phyloP scores from a whole-genome alignment of 805 yeast species.

The Pichia rugopelliculosa region DNA sequence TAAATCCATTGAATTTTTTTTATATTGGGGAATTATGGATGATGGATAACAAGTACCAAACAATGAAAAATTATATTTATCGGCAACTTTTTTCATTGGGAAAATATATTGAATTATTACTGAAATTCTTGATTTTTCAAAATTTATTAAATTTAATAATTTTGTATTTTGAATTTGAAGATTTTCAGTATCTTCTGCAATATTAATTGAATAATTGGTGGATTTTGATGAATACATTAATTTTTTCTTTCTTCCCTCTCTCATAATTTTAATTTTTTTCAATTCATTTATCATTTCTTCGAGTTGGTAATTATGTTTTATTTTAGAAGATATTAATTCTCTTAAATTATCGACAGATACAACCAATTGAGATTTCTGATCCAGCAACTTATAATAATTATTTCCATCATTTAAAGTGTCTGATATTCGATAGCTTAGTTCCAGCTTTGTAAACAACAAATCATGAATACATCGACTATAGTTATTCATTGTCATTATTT shows the following conservation, averaged over 20 bases:
- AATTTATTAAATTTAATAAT: slow-evolving; percentile 7
- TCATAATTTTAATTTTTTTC: background rate
- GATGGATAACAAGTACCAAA: slow-evolving; percentile 27
- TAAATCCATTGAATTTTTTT: background rate
- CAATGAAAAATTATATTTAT: slow-evolving; percentile 25
- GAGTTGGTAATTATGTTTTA: background rate
- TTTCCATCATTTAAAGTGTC: background rate
- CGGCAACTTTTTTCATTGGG: slow-evolving; percentile 23
- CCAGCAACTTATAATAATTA: background rate
- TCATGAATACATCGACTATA: slow-evolving; percentile 32
- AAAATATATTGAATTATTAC: slow-evolving; percentile 23
- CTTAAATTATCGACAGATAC: background rate
- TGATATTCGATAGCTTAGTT: slow-evolving; percentile 8
- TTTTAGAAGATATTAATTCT: background rate
- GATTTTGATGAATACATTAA: slow-evolving; percentile 2
- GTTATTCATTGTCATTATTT: slow-evolving; percentile 35
- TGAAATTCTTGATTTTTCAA: slow-evolving; percentile 23
- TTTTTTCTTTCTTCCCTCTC: background rate
- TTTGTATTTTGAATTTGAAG: slow-evolving; percentile 1
- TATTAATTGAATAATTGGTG: background rate
- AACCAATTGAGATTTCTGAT: background rate
- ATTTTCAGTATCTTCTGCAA: background rate
- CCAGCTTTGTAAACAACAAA: slow-evolving; percentile 16
- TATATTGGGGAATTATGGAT: slow-evolving; percentile 4
- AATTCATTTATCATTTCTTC: background rate